Evolutionary conservation across 495 filamentous ascomycete species (phyloP).

Genomic region (Penicillium coffeae): DNA sequence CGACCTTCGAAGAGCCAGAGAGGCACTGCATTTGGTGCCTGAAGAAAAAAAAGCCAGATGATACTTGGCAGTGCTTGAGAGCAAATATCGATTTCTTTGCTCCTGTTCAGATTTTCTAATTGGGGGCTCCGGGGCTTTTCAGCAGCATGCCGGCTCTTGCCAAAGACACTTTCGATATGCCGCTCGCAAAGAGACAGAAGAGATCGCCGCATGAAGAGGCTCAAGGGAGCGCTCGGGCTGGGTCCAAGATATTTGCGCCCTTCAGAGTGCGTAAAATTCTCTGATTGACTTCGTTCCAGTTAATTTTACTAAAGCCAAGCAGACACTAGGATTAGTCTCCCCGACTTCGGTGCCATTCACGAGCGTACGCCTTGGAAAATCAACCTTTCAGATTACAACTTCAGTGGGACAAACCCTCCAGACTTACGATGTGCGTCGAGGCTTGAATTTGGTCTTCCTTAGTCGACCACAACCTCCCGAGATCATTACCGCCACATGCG

Average conservation of each 20-base stretch:
- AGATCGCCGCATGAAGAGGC: slow-evolving; percentile 27
- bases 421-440: slow-evolving; percentile 87
- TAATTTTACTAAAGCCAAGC: slow-evolving; percentile 4
- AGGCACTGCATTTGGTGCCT: not conserved
- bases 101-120: not conserved
- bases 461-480: slow-evolving; percentile 84
- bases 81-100: not conserved
- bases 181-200: slow-evolving; percentile 67
- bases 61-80: not conserved
- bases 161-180: slow-evolving; percentile 47
- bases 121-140: not conserved
- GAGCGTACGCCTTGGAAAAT: slow-evolving; percentile 80
- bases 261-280: too few relatives aligned
- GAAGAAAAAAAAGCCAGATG: not conserved
- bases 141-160: slow-evolving; percentile 40
- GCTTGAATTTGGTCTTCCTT: slow-evolving; percentile 86
- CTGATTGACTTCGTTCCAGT: slow-evolving; percentile 1
- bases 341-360: slow-evolving; percentile 87
- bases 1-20: not conserved
- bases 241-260: slow-evolving; percentile 83
- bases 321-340: slow-evolving; percentile 92
- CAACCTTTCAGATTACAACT: slow-evolving; percentile 95
- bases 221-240: slow-evolving; percentile 19
- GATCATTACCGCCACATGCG: slow-evolving; percentile 76
- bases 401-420: slow-evolving; percentile 85